Conservation (phyloP, 2,329 filamentous ascomycete species). For the Aspergillus calidoustus region DNA sequence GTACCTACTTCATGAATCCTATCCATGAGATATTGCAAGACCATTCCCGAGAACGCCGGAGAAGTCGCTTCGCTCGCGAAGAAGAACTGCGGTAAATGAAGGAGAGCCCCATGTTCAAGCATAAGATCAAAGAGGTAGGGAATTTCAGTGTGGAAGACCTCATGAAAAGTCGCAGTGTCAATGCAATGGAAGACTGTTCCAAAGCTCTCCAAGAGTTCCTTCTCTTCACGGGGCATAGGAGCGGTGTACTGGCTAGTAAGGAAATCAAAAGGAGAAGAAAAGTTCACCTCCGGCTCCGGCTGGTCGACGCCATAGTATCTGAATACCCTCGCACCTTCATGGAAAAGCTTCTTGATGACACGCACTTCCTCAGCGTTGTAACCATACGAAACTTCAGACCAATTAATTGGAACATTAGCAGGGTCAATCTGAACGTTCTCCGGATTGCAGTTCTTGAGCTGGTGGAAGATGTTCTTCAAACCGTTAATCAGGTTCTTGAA, state of each 20-base stretch:
- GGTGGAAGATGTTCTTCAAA: slow-evolving; percentile 94
- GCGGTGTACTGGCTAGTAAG: slow-evolving; percentile 95
- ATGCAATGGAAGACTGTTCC: slow-evolving; percentile 98
- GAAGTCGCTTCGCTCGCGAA: slow-evolving; percentile 98
- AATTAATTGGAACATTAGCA: slow-evolving; percentile 80
- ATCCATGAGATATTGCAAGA: slow-evolving; percentile 95
- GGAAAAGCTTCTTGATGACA: slow-evolving; percentile 95
- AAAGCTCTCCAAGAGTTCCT: slow-evolving; percentile 95
- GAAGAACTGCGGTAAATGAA: slow-evolving; percentile 97
- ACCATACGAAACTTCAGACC: slow-evolving; percentile 93
- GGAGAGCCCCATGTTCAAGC: slow-evolving; percentile 89
- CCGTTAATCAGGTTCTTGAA: slow-evolving; percentile 97
- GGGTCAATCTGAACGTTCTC: slow-evolving; percentile 70
- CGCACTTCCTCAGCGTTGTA: slow-evolving; percentile 97
- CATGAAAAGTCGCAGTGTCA: slow-evolving; percentile 96
- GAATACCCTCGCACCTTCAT: slow-evolving; percentile 94
- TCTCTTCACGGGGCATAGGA: slow-evolving; percentile 92
- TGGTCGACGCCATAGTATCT: slow-evolving; percentile 95
- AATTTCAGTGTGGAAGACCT: slow-evolving; percentile 97
- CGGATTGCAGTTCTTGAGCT: slow-evolving; percentile 87
- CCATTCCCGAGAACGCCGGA: slow-evolving; percentile 96
- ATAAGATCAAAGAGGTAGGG: slow-evolving; percentile 97
- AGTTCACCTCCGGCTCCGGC: slow-evolving; percentile 70
- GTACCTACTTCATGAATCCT: slow-evolving; percentile 94
- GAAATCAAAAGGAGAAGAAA: slow-evolving; percentile 83